Evolutionary conservation across 192 early-diverging fungal species (phyloP), one percentile per base, ranked within the genome.

Genomic region (Rhizoclosmatium sp.): DNA sequence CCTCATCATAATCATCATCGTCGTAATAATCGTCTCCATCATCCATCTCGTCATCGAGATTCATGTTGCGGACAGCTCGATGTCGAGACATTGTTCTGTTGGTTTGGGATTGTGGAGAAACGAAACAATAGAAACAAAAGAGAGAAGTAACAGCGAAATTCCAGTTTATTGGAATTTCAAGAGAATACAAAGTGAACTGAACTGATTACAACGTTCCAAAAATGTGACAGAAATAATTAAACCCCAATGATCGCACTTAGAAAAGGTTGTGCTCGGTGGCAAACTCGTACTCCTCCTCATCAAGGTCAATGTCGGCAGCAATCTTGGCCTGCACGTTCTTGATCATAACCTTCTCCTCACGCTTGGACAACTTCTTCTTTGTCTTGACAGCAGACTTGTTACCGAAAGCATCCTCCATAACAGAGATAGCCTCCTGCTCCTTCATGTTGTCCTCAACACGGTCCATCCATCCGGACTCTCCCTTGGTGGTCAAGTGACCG

Each of bases 381-480:
- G 86, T 83, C 86, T 91, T 92, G 54, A 89, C 87, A 84, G 93
- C 93, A 81, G 87, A 76, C 23, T 91, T 91, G 88, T 93, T 94
- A 78, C 93, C 93, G 71, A 92, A 90, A 47, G 91, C 92, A 85
- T 94, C 93, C 10, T 76, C 86, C 65, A 86, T 80, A 47, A 73
- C 62, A 19, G 81, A 79, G 59, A 85, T 87, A 45, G 77, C 69
- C 58, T 83, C 85, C 81, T 85, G 84, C 58, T 81, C 67, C 79
- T 88, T 83, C 61, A 86, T 83, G 81, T 84, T 83, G 77, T 87
- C 86, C 47, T 75, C 70, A 59, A 66, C 69, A 66, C 75, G 75
- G 75, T 76, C 75, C 75, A 76, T 76, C 75, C 75, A 76, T 66
- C 62, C 62, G 54, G 79, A 67, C 60, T 76, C 73, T 58, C 87